A percentile compares a stretch with the other conserved stretches of the same genome.
Conservation (phyloP, 345 rosid species). For the Eucalyptus marginata region DNA sequence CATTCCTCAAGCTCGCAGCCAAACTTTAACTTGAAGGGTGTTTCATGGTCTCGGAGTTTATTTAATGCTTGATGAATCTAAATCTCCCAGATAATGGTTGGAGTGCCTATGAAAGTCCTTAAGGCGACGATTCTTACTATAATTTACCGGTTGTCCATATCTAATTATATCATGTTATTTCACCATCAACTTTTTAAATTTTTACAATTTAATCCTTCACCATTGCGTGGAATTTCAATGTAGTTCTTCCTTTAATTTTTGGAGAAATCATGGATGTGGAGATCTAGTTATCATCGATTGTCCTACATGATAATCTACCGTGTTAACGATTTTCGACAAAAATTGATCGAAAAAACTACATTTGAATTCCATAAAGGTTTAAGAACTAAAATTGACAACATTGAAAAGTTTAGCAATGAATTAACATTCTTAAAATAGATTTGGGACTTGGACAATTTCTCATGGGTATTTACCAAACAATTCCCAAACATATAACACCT, state of each 20-base stretch:
- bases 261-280: neutral
- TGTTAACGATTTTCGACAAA: neutral
- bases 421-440: too few relatives aligned
- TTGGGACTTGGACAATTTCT: neutral
- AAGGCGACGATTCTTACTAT: neutral
- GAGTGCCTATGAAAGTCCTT: neutral
- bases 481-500: neutral
- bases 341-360: neutral
- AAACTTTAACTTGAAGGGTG: too few relatives aligned
- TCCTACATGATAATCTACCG: neutral
- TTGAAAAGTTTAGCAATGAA: neutral
- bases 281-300: fast-evolving
- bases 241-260: neutral
- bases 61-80: too few relatives aligned
- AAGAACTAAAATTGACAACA: neutral
- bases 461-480: neutral
- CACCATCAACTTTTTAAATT: too few relatives aligned
- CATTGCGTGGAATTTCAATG: neutral
- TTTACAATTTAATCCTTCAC: neutral
- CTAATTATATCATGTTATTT: neutral
- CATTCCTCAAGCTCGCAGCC: too few relatives aligned
- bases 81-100: too few relatives aligned
- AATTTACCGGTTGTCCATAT: neutral
- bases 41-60: too few relatives aligned
- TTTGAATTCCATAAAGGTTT: neutral